These are phyloP conservation scores for Suhomyces choctaworum DNA, from an alignment of 1,139 yeast species.

Conservation along the genomic window DNA sequence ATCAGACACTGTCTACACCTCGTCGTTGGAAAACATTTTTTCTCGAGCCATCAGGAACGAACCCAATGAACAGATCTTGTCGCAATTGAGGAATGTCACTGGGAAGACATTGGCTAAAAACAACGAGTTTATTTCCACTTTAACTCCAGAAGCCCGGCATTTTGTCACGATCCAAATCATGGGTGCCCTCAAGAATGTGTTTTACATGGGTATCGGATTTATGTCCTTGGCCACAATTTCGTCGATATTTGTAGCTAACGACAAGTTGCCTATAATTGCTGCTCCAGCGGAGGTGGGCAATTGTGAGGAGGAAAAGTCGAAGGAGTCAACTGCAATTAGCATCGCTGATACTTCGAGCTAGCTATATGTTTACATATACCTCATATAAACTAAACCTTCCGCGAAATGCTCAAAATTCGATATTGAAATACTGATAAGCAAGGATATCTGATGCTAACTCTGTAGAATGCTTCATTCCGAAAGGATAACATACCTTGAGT, in stretches of 20 bases:
- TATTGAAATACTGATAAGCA: no score
- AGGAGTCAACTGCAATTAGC: no score
- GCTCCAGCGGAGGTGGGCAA: background rate
- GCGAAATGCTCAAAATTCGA: no score
- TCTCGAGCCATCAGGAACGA: slow-evolving; percentile 18
- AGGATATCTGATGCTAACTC: no score
- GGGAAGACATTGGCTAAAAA: slow-evolving; percentile 1
- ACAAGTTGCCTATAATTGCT: slow-evolving; percentile 8
- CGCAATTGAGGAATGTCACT: slow-evolving; percentile 4
- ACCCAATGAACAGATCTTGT: slow-evolving; percentile 4
- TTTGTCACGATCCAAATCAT: slow-evolving; percentile 33
- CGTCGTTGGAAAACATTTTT: slow-evolving; percentile 27
- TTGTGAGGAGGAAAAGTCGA: no score
- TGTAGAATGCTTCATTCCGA: no score
- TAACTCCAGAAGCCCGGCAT: slow-evolving; percentile 26
- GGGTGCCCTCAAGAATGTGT: slow-evolving; percentile 34
- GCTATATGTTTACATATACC: no score
- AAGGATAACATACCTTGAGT: no score
- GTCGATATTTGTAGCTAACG: slow-evolving; percentile 9
- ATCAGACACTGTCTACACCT: slow-evolving; percentile 35
- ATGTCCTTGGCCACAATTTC: slow-evolving; percentile 6
- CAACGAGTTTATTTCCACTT: slow-evolving; percentile 16
- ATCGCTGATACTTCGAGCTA: no score
- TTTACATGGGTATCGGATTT: slow-evolving; percentile 24
- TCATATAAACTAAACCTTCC: no score